phyloP scores from a whole-genome alignment of 306 rosid genomes.

The Cajanus cajan region DNA sequence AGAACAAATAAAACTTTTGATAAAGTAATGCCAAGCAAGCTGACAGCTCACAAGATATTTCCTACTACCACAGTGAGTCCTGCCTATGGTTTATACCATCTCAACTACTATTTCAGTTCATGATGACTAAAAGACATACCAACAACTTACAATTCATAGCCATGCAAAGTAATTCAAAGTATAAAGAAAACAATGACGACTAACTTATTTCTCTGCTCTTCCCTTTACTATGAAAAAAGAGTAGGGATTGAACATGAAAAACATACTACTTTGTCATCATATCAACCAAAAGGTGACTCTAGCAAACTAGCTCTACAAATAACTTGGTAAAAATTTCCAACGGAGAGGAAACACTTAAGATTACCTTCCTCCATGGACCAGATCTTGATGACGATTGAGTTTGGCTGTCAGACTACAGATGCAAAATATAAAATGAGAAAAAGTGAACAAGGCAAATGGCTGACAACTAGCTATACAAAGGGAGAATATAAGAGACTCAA shows the following conservation, averaged over 20 bases:
- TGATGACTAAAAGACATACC: conserved; percentile 17
- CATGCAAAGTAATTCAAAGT: conserved; percentile 6
- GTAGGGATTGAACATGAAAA: conserved; percentile 9
- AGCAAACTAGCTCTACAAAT: neutral
- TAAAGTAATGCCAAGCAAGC: neutral
- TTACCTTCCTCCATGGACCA: conserved; percentile 98
- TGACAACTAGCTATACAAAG: conserved; percentile 7
- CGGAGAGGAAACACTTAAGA: conserved; percentile 20
- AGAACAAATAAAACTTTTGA: conserved; percentile 2
- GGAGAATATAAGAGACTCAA: conserved; percentile 20
- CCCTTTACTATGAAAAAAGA: neutral
- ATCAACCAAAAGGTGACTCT: conserved; percentile 28
- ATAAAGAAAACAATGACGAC: neutral
- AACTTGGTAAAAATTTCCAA: conserved; percentile 9
- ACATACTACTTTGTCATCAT: conserved; percentile 22
- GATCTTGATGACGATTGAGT: conserved; percentile 59
- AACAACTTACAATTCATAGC: conserved; percentile 3
- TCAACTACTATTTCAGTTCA: conserved; percentile 22
- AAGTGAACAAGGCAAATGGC: conserved; percentile 23
- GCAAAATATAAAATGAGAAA: conserved; percentile 33
- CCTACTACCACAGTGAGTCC: conserved; percentile 1
- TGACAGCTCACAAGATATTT: neutral
- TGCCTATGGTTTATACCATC: conserved; percentile 17
- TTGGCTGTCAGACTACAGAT: conserved; percentile 68
- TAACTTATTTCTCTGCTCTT: neutral